Conservation (phyloP, 2,329 filamentous ascomycete species). For the Talaromyces marneffei region DNA sequence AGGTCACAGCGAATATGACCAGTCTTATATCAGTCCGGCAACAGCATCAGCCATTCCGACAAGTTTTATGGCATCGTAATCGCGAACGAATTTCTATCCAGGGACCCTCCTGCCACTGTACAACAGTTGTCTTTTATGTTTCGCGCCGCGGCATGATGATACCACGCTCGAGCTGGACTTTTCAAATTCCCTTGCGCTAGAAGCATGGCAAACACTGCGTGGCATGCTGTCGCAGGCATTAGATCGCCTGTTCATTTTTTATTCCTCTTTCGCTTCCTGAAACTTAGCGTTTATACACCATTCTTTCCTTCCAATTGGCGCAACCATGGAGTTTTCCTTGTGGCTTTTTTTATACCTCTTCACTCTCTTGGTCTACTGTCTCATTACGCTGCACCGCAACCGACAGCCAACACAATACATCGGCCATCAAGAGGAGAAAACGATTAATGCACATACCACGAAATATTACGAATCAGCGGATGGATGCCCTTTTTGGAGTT, state of each 20-base stretch:
- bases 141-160: background rate
- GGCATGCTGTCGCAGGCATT: background rate
- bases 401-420: background rate
- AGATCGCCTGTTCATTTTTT: background rate
- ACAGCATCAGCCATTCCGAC: background rate
- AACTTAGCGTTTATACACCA: background rate
- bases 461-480: background rate
- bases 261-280: background rate
- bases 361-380: background rate
- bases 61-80: constrained; percentile 9
- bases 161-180: background rate
- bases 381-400: background rate
- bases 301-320: background rate
- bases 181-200: background rate
- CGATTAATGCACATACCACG: background rate
- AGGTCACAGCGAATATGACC: constrained; percentile 29
- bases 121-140: background rate
- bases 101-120: background rate
- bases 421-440: background rate
- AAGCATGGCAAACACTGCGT: background rate
- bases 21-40: background rate
- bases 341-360: too few species aligned
- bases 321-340: background rate
- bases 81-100: background rate
- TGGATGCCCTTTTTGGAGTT: background rate